Percentiles rank a stretch among this genome's conserved stretches.
Conservation (phyloP, 208 protist species). For the Naegleria fowleri region DNA sequence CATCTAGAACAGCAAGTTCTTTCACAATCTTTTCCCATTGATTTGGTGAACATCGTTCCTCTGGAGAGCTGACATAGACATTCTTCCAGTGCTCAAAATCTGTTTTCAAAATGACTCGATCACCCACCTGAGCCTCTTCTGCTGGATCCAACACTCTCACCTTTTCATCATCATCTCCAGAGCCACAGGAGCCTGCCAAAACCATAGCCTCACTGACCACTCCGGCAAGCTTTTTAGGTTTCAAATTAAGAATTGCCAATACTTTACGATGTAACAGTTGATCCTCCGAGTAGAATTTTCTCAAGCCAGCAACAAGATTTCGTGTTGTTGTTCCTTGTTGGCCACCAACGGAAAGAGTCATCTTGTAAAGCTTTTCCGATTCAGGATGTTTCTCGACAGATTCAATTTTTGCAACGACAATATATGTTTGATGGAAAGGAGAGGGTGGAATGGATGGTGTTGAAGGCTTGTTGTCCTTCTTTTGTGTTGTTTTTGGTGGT, state of each 20-base stretch:
- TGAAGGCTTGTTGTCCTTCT: background rate
- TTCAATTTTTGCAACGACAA: background rate
- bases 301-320: background rate
- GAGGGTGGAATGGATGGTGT: too few relatives aligned
- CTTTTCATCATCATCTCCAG: conserved; percentile 45
- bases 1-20: background rate
- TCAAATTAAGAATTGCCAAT: background rate
- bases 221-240: background rate
- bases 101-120: conserved; percentile 74
- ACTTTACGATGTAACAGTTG: background rate
- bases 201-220: conserved; percentile 36
- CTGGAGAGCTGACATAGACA: background rate
- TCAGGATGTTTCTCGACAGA: background rate
- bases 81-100: conserved; percentile 32
- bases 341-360: conserved; percentile 36
- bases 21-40: conserved; percentile 16
- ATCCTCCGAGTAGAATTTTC: background rate
- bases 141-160: conserved; percentile 75
- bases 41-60: background rate
- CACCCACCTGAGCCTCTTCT: conserved; percentile 67
- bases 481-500: background rate
- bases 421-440: background rate
- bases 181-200: conserved; percentile 37
- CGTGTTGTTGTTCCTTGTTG: background rate
- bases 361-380: conserved; percentile 30